phyloP scores from a whole-genome alignment of 169 alveolate genomes.

The Theileria annulata region DNA sequence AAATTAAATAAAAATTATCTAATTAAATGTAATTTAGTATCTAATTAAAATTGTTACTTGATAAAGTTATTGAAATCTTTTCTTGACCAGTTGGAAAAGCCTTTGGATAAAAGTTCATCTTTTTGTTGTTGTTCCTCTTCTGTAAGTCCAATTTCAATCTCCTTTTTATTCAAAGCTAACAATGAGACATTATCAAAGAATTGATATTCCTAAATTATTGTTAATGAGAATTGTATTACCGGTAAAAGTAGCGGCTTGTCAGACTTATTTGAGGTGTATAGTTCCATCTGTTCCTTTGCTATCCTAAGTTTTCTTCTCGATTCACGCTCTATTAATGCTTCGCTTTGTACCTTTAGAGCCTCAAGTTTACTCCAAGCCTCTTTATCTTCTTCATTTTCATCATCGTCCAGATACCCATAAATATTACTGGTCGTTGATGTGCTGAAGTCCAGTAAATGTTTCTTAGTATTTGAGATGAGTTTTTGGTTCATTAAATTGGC shows the following conservation, averaged over 20 bases:
- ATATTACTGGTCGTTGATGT: slow-evolving; percentile 33
- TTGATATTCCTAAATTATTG: slow-evolving; percentile 64
- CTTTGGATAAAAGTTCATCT: slow-evolving; percentile 58
- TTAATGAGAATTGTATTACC: not conserved
- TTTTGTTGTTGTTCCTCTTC: slow-evolving; percentile 64
- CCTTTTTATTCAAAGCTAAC: slow-evolving; percentile 55
- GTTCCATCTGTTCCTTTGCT: slow-evolving; percentile 33
- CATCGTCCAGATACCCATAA: slow-evolving; percentile 67
- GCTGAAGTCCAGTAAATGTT: slow-evolving; percentile 70
- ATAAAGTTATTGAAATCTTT: slow-evolving; percentile 66
- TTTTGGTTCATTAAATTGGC: slow-evolving; percentile 68
- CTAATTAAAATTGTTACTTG: slow-evolving; percentile 32
- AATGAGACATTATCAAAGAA: slow-evolving; percentile 63
- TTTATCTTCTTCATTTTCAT: slow-evolving; percentile 51
- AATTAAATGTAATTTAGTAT: too few relatives aligned
- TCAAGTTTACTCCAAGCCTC: slow-evolving; percentile 70
- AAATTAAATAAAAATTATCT: not conserved
- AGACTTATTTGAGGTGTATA: not conserved
- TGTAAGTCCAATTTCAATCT: slow-evolving; percentile 55
- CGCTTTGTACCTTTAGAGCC: slow-evolving; percentile 45
- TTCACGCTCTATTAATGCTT: slow-evolving; percentile 38
- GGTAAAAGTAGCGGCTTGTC: slow-evolving; percentile 19
- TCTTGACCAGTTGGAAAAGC: slow-evolving; percentile 72
- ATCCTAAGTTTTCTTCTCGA: slow-evolving; percentile 52
- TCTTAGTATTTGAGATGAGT: slow-evolving; percentile 65